Evolutionary conservation across 140 eudicot species (phyloP).

Genomic region (Ambrosia hybrid): DNA sequence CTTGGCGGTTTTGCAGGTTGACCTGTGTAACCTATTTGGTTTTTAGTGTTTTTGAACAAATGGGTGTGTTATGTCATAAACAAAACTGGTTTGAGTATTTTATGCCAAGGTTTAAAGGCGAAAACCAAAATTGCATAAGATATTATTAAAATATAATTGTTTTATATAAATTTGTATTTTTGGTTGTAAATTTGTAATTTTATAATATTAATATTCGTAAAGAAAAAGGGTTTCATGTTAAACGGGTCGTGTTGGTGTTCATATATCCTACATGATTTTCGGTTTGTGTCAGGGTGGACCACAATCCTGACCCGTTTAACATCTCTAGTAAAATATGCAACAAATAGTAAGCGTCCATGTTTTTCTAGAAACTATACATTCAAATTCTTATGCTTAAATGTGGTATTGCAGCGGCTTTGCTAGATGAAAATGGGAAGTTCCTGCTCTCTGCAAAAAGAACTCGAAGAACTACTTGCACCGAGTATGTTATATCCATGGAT

Average conservation of each 20-base stretch:
- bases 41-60: too few species aligned
- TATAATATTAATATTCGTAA: background rate
- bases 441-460: slow-evolving; percentile 91
- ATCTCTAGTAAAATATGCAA: too few species aligned
- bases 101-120: background rate
- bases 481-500: slow-evolving; percentile 82
- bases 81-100: background rate
- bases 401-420: slow-evolving; percentile 61
- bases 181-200: background rate
- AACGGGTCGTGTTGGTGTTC: too few species aligned
- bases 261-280: too few species aligned
- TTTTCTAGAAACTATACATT: too few species aligned
- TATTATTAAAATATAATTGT: too few species aligned
- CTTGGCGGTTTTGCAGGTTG: background rate
- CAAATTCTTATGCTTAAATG: background rate
- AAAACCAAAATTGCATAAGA: background rate
- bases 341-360: too few species aligned
- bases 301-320: too few species aligned
- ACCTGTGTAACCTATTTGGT: background rate
- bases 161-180: too few species aligned
- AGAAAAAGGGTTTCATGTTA: too few species aligned
- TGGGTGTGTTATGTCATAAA: background rate
- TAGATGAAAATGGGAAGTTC: slow-evolving; percentile 89
- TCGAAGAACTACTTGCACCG: slow-evolving; percentile 85
- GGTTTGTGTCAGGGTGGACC: background rate